Evolutionary conservation across 1,284 basidiomycete species (phyloP).

Genomic region (Pisolithus thermaeus): DNA sequence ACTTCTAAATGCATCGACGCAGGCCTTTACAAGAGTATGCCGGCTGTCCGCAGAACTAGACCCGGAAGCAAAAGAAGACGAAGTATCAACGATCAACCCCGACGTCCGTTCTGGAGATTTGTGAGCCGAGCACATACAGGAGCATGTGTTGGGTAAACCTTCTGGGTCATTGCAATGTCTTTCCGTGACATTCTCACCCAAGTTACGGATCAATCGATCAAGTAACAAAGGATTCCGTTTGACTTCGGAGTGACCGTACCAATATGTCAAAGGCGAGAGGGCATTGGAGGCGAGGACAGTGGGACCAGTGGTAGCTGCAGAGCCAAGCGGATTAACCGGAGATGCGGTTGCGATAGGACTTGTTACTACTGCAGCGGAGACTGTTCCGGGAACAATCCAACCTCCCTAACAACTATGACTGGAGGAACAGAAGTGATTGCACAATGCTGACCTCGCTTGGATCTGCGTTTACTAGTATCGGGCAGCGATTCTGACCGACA

Average conservation of each 20-base stretch:
- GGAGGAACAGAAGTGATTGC: background rate
- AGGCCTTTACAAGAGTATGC: constrained; percentile 82
- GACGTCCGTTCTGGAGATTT: constrained; percentile 50
- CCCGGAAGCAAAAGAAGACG: constrained; percentile 79
- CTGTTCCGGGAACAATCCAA: constrained; percentile 82
- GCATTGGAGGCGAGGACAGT: constrained; percentile 75
- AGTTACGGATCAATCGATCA: constrained; percentile 72
- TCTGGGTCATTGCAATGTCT: constrained; percentile 63
- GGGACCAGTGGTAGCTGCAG: constrained; percentile 83
- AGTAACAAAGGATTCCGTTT: constrained; percentile 69
- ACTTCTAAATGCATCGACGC: constrained; percentile 88
- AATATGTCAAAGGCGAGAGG: constrained; percentile 84
- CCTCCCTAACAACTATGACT: constrained; percentile 53
- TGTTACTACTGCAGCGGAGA: constrained; percentile 74
- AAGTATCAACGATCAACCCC: constrained; percentile 89
- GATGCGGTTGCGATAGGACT: constrained; percentile 83
- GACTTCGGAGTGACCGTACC: constrained; percentile 82
- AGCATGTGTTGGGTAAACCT: constrained; percentile 39
- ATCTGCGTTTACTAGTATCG: constrained; percentile 84
- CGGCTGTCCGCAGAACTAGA: constrained; percentile 58
- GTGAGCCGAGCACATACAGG: background rate
- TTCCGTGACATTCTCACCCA: constrained; percentile 69
- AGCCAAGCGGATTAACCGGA: constrained; percentile 80
- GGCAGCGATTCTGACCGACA: constrained; percentile 78
- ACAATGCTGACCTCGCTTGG: constrained; percentile 67